Evolutionary conservation across 768 basidiomycete genomes (phyloP).

Genomic region (Lactarius hengduanensis): DNA sequence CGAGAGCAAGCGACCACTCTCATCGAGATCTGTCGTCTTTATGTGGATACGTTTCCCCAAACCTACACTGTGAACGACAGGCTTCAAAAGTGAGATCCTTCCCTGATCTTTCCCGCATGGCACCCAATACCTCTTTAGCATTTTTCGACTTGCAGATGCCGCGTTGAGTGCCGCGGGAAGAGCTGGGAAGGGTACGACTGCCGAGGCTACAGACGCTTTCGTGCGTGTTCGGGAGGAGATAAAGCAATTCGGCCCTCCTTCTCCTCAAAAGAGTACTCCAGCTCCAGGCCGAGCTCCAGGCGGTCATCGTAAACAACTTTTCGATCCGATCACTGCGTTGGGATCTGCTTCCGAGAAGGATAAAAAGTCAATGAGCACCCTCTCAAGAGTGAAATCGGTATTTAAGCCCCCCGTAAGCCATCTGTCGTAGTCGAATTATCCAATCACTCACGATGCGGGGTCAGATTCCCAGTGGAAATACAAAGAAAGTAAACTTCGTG

Average conservation of each 20-base stretch:
- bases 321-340: neutral
- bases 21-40: conserved; percentile 5
- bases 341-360: neutral
- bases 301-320: neutral
- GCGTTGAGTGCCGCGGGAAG: conserved; percentile 1
- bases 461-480: neutral
- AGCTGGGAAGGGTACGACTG: neutral
- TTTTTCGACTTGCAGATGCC: conserved; percentile 2
- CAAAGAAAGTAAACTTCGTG: conserved; percentile 2
- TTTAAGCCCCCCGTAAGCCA: neutral
- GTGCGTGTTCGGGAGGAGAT: neutral
- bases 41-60: neutral
- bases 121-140: neutral
- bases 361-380: neutral
- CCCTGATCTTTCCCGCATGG: neutral
- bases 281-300: neutral
- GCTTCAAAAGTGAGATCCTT: neutral
- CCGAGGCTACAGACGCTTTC: neutral
- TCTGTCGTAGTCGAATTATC: neutral
- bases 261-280: neutral
- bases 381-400: neutral
- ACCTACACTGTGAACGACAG: neutral
- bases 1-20: neutral
- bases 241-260: neutral
- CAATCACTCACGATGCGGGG: neutral